Base-by-base conservation (phyloP, 352 stramenopile genomes). In the Phytophthora palmivora region DNA sequence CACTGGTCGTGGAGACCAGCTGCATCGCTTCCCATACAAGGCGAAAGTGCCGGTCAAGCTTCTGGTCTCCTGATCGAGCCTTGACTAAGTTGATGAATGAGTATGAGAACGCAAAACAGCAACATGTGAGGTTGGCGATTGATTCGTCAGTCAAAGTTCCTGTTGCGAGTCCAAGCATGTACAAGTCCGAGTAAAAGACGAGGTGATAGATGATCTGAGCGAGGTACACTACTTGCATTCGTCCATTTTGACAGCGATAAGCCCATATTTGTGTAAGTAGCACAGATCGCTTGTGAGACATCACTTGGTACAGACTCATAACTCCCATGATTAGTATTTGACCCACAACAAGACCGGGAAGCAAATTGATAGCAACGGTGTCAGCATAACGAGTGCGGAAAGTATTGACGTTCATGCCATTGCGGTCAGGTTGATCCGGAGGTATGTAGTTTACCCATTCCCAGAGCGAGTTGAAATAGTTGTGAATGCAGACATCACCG, bases 181-280 rank as follows among this genome's bases (percentile, higher is more conserved):
- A 72, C 33, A 67, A 21, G 11, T 63, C 50, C 24, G 57, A 72
- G 28, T 62, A 55, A 16, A 51, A 57, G 28, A 44, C 21, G 16
- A 72, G 24, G 30, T 72, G 63, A 36, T 67, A 72, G 6, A 45
- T 48, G 12, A 67, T 59, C 28, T 72, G 63, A 7, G 34, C 39
- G 1, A 63, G 46, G n/a, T 72, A 72, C 6, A 58, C 33, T 5
- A 63, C 18, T 30, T 72, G 57, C 46, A 63, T 58, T 4, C 45
- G 56, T 1, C 63, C 63, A 9, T 54, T 68, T 30, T 72, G 63
- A 37, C 57, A 72, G 6, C 52, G 45, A 19, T 72, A 72, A 6
- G 57, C 50, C 56, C 57, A 72, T 16, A 72, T 72, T 42, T 72
- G 63, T 3, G 63, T 71, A 0, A 71, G 43, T 34, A 70, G 10